phyloP scores from a whole-genome alignment of 768 basidiomycete species.

The Termitomyces sp. region DNA sequence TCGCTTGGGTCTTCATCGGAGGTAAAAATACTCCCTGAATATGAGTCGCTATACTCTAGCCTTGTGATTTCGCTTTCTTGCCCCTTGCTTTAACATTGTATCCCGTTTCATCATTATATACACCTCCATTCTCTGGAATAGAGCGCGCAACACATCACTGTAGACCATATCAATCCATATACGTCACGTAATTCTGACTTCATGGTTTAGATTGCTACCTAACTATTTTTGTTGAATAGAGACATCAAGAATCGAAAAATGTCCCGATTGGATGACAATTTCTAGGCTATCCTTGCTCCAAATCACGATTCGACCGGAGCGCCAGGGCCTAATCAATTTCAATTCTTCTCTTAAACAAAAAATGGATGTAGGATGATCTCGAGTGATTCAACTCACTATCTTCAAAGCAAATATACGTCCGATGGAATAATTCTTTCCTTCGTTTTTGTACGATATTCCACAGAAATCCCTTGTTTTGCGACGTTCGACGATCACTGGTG shows the following conservation, averaged over 20 bases:
- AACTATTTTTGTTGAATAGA: neutral
- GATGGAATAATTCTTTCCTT: no score
- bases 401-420: no score
- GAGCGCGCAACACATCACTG: neutral
- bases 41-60: neutral
- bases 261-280: neutral
- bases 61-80: neutral
- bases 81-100: neutral
- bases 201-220: neutral
- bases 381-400: no score
- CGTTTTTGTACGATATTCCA: no score
- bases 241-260: neutral
- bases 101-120: neutral
- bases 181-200: neutral
- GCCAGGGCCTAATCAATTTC: no score
- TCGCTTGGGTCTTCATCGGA: constrained; percentile 65
- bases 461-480: no score
- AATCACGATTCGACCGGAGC: no score
- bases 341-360: no score
- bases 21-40: constrained; percentile 20
- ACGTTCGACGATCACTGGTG: no score
- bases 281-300: no score
- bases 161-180: neutral
- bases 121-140: neutral
- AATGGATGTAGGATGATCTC: no score